phyloP scores from a whole-genome alignment of 441 rosid genomes.

The Metrosideros polymorpha region DNA sequence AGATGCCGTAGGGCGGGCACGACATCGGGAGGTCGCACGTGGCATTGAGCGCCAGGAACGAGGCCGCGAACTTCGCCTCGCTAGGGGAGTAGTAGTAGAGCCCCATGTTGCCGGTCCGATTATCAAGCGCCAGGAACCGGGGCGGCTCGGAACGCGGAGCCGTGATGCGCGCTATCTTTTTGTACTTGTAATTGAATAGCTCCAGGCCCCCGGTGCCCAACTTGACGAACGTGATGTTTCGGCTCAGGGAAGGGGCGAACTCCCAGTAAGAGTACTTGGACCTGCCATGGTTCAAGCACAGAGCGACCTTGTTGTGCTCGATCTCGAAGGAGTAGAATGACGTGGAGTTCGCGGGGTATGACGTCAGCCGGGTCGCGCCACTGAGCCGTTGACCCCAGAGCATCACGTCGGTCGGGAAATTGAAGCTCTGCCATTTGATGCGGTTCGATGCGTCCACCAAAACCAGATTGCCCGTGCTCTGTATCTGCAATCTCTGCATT shows the following conservation, averaged over 20 bases:
- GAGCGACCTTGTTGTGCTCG: slow-evolving; percentile 42
- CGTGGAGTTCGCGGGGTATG: slow-evolving; percentile 52
- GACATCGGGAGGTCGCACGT: slow-evolving; percentile 84
- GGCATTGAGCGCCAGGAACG: slow-evolving; percentile 53
- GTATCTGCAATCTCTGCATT: slow-evolving; percentile 61
- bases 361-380: slow-evolving; percentile 69
- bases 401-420: slow-evolving; percentile 82
- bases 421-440: slow-evolving; percentile 90
- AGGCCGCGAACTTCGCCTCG: slow-evolving; percentile 36
- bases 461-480: slow-evolving; percentile 59
- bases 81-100: slow-evolving; percentile 54
- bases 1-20: slow-evolving; percentile 72
- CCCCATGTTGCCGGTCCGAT: slow-evolving; percentile 73
- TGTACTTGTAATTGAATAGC: slow-evolving; percentile 39
- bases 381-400: slow-evolving; percentile 70
- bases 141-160: slow-evolving; percentile 22
- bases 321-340: slow-evolving; percentile 65
- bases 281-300: slow-evolving; percentile 49
- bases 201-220: slow-evolving; percentile 45
- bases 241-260: slow-evolving; percentile 55
- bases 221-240: slow-evolving; percentile 45
- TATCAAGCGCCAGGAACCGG: slow-evolving; percentile 60
- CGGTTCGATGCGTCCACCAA: slow-evolving; percentile 40
- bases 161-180: slow-evolving; percentile 50
- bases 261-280: slow-evolving; percentile 86